These are phyloP conservation scores for Gymnopus androsaceus DNA, from an alignment of 1,284 basidiomycete species.

Conservation along the genomic window DNA sequence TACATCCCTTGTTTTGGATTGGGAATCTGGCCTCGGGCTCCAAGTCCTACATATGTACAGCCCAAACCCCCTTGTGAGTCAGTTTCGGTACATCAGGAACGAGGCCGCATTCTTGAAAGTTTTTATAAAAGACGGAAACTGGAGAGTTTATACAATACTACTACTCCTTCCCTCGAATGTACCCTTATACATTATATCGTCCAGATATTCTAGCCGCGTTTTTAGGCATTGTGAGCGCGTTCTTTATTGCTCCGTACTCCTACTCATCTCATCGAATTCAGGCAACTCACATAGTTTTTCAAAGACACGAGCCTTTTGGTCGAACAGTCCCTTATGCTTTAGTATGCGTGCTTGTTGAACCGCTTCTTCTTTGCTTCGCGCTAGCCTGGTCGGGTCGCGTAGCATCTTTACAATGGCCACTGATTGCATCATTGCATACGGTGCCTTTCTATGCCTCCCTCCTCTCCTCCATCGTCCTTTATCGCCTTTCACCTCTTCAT, in stretches of 20 bases:
- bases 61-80: background rate
- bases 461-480: slow-evolving; percentile 23
- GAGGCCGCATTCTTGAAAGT: background rate
- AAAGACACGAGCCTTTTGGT: slow-evolving; percentile 5
- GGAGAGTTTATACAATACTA: background rate
- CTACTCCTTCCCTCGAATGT: background rate
- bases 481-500: slow-evolving; percentile 50
- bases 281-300: slow-evolving; percentile 8
- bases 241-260: background rate
- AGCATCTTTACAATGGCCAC: background rate
- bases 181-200: background rate
- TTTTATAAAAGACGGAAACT: background rate
- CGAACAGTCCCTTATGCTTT: slow-evolving; percentile 1
- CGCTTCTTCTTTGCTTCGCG: background rate
- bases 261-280: background rate
- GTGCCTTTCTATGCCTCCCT: slow-evolving; percentile 1
- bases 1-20: background rate
- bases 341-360: background rate
- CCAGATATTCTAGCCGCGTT: background rate
- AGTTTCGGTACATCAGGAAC: slow-evolving; percentile 2
- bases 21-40: too few relatives aligned
- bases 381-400: background rate
- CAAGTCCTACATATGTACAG: slow-evolving; percentile 5
- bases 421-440: background rate
- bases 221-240: background rate